Percentiles rank a stretch among this genome's conserved stretches.
Evolutionary conservation across 2,329 filamentous ascomycete species (phyloP).

Genomic region (Arthrobotrys musiformis): DNA sequence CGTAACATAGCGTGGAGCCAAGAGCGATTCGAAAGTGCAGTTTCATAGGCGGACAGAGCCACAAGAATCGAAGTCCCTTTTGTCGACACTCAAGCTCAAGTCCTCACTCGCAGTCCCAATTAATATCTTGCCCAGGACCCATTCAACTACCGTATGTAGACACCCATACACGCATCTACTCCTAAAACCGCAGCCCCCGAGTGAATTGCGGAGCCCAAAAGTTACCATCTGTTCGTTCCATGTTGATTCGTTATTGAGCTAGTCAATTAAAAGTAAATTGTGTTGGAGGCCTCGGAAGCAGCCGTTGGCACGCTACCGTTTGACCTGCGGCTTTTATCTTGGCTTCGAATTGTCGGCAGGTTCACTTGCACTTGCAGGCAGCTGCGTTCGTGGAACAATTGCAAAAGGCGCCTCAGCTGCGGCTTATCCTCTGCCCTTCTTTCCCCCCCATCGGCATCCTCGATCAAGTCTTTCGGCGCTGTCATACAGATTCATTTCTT

Average conservation of each 20-base stretch:
- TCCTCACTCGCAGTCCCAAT: neutral
- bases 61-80: neutral
- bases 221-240: neutral
- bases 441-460: neutral
- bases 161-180: neutral
- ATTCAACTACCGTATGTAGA: neutral
- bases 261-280: neutral
- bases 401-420: conserved; percentile 32
- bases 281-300: conserved; percentile 33
- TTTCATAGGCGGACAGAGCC: neutral
- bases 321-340: conserved; percentile 40
- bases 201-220: neutral
- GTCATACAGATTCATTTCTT: neutral
- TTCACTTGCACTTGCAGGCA: conserved; percentile 25
- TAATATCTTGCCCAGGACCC: too few species aligned
- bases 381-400: neutral
- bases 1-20: neutral
- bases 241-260: too few species aligned
- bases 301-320: conserved; percentile 11
- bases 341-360: conserved; percentile 24
- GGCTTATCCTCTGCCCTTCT: conserved; percentile 25
- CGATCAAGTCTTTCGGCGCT: neutral
- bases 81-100: neutral
- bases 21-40: conserved; percentile 1
- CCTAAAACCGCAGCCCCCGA: neutral